These are phyloP conservation scores for Lachancea nothofagi DNA, from an alignment of 805 yeast genomes.

Conservation along the genomic window DNA sequence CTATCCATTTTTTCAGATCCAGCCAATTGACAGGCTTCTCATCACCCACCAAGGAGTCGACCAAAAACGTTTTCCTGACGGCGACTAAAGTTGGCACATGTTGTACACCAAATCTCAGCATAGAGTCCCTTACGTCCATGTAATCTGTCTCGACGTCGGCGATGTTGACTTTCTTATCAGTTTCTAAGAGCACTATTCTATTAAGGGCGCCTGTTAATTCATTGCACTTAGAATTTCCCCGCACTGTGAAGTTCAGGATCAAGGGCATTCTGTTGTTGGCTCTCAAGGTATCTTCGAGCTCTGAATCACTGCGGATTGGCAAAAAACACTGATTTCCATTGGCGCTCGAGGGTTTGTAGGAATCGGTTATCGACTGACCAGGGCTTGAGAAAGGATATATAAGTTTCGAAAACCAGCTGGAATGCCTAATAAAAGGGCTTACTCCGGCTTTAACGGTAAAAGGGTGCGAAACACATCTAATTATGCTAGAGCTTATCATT, in stretches of 20 bases:
- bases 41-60: constrained; percentile 33
- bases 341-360: constrained; percentile 11
- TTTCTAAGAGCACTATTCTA: constrained; percentile 43
- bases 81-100: constrained; percentile 64
- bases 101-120: constrained; percentile 47
- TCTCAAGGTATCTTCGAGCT: constrained; percentile 50
- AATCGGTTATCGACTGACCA: constrained; percentile 10
- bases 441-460: no score
- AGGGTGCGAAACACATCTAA: no score
- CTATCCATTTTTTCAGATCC: constrained; percentile 40
- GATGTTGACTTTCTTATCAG: constrained; percentile 49
- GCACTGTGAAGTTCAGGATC: constrained; percentile 62
- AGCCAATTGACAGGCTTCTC: constrained; percentile 39
- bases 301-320: constrained; percentile 53
- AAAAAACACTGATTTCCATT: constrained; percentile 30
- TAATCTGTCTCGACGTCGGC: constrained; percentile 72
- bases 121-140: constrained; percentile 53
- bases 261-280: constrained; percentile 51
- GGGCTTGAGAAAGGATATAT: constrained; percentile 11
- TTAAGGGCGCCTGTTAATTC: constrained; percentile 58
- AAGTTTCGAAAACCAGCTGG: constrained; percentile 14
- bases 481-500: no score
- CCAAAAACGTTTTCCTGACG: constrained; percentile 58
- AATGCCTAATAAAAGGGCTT: constrained; percentile 1
- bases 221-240: constrained; percentile 59